Evolutionary conservation across 2,329 filamentous ascomycete species (phyloP).

Genomic region (Claviceps sp.): DNA sequence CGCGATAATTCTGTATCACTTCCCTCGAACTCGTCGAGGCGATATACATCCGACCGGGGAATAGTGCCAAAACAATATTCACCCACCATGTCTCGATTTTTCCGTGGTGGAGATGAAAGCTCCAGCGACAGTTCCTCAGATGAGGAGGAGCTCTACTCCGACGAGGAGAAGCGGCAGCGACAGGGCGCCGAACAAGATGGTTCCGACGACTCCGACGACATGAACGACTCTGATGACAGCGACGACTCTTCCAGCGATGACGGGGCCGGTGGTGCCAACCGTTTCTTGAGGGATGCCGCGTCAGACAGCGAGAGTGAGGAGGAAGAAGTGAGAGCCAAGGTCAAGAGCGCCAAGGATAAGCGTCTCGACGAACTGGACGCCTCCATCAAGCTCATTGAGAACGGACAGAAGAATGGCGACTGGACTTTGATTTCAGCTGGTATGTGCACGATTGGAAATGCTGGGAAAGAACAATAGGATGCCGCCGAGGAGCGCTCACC

Average conservation of each 20-base stretch:
- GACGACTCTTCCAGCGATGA: constrained; percentile 49
- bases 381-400: constrained; percentile 84
- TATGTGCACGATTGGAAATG: constrained; percentile 30
- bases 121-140: constrained; percentile 92
- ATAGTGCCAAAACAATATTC: constrained; percentile 10
- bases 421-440: constrained; percentile 87
- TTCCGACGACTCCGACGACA: constrained; percentile 26
- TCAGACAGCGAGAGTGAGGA: constrained; percentile 77
- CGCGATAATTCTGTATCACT: constrained; percentile 10
- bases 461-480: not conserved
- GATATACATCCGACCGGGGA: constrained; percentile 3
- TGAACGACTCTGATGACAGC: constrained; percentile 37
- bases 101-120: constrained; percentile 82
- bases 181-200: constrained; percentile 22
- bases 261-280: constrained; percentile 57
- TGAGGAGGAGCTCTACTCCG: constrained; percentile 84
- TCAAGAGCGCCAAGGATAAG: constrained; percentile 98
- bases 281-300: constrained; percentile 66
- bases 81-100: constrained; percentile 85
- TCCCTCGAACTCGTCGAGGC: constrained; percentile 9
- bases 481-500: not conserved
- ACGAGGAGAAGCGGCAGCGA: constrained; percentile 22
- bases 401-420: constrained; percentile 93
- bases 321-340: constrained; percentile 70
- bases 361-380: constrained; percentile 84